These are phyloP conservation scores for Wallemia hederae DNA, from an alignment of 1,284 basidiomycete genomes.

Conservation along the genomic window DNA sequence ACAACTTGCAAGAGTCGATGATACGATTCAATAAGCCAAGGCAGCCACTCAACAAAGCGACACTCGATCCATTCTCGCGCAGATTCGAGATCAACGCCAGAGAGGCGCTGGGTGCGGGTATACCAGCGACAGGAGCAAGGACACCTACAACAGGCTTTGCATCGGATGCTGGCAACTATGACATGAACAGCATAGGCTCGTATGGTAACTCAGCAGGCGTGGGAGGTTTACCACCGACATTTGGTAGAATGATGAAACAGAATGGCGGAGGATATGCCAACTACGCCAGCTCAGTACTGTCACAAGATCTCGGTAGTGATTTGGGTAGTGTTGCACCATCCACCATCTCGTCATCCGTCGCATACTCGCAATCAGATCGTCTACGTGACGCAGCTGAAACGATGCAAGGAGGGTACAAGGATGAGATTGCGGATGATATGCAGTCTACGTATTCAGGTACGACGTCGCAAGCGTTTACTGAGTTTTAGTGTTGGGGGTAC, in stretches of 20 bases:
- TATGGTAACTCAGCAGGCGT: background rate
- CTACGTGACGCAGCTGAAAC: slow-evolving; percentile 17
- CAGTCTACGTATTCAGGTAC: slow-evolving; percentile 12
- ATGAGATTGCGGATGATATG: slow-evolving; percentile 14
- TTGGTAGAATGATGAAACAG: background rate
- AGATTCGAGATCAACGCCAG: slow-evolving; percentile 43
- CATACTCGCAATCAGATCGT: slow-evolving; percentile 51
- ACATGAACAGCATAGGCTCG: background rate
- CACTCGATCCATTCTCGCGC: slow-evolving; percentile 45
- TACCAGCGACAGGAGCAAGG: slow-evolving; percentile 21
- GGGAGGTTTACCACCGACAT: background rate
- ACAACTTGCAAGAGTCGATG: slow-evolving; percentile 89
- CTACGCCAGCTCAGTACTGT: slow-evolving; percentile 69
- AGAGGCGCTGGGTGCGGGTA: slow-evolving; percentile 23
- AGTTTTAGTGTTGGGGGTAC: slow-evolving; percentile 11
- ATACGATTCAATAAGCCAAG: slow-evolving; percentile 94
- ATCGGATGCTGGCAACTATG: slow-evolving; percentile 9
- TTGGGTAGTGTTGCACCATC: slow-evolving; percentile 24
- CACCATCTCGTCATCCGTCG: slow-evolving; percentile 26
- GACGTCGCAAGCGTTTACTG: slow-evolving; percentile 18
- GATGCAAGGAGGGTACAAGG: slow-evolving; percentile 14
- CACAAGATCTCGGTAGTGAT: slow-evolving; percentile 48
- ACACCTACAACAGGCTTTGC: slow-evolving; percentile 7
- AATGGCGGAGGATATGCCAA: background rate
- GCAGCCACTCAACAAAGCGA: slow-evolving; percentile 47